These are phyloP conservation scores for Sphaerulina musiva DNA, from an alignment of 2,329 filamentous ascomycete species.

Conservation along the genomic window DNA sequence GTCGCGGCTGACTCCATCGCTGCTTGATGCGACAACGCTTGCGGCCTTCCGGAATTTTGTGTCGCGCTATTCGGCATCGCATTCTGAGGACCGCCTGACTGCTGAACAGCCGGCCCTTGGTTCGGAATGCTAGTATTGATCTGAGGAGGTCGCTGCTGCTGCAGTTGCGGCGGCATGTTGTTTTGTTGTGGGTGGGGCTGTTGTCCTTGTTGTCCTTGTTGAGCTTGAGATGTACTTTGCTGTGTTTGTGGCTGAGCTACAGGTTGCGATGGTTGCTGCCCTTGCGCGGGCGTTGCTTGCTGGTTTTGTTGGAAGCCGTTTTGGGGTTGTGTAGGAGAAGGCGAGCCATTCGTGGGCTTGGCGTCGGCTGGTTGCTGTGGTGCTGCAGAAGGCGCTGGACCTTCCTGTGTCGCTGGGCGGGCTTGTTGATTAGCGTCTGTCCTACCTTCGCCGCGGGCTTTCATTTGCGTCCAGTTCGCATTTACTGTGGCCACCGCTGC, in stretches of 20 bases:
- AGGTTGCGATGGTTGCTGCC: conserved; percentile 24
- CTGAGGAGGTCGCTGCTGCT: conserved; percentile 18
- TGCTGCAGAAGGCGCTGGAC: conserved; percentile 20
- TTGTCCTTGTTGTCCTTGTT: conserved; percentile 24
- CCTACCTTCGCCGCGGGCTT: conserved; percentile 16
- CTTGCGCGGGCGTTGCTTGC: conserved; percentile 10
- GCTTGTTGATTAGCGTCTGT: conserved; percentile 15
- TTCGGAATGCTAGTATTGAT: conserved; percentile 19
- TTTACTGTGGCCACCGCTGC: conserved; percentile 12
- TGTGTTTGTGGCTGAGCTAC: conserved; percentile 31
- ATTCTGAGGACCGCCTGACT: conserved; percentile 17
- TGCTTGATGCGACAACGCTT: conserved; percentile 39
- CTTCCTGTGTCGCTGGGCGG: conserved; percentile 19
- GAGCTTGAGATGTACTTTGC: conserved; percentile 25
- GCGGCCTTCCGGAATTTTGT: conserved; percentile 25
- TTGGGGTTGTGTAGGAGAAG: conserved; percentile 19
- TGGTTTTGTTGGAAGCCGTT: conserved; percentile 18
- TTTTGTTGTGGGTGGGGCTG: conserved; percentile 31
- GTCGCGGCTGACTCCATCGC: conserved; percentile 38
- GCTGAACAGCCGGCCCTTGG: conserved; percentile 17
- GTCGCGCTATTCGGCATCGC: conserved; percentile 17
- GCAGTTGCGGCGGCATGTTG: conserved; percentile 18
- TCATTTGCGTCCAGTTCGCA: conserved; percentile 16
- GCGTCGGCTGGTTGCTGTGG: conserved; percentile 16
- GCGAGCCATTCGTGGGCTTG: conserved; percentile 15